Conservation (phyloP, 768 basidiomycete species). For the Mycena belliarum region DNA sequence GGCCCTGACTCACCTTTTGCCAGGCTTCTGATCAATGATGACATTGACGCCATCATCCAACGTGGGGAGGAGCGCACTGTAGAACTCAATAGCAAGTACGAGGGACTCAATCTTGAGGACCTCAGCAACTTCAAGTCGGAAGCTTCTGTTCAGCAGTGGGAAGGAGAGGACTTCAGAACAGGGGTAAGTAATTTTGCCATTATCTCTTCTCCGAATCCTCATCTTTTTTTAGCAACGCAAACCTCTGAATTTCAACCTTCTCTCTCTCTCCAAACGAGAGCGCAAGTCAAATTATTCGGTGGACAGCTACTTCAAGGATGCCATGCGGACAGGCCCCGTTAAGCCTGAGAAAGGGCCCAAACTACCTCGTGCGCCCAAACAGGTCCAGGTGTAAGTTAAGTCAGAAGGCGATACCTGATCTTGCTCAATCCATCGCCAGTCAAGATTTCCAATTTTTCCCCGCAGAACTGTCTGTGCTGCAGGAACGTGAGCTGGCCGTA, state of each 20-base stretch:
- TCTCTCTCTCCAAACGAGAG: slow-evolving; percentile 90
- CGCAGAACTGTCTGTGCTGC: slow-evolving; percentile 71
- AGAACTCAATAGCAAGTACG: slow-evolving; percentile 90
- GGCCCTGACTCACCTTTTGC: neutral
- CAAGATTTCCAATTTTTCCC: slow-evolving; percentile 99
- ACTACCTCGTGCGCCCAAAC: slow-evolving; percentile 84
- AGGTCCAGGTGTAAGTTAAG: slow-evolving; percentile 70
- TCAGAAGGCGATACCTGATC: neutral
- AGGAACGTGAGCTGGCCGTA: slow-evolving; percentile 84
- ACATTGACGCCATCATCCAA: slow-evolving; percentile 92
- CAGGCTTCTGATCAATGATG: slow-evolving; percentile 78
- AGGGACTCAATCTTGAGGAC: slow-evolving; percentile 90
- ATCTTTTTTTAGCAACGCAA: slow-evolving; percentile 53
- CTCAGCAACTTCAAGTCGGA: slow-evolving; percentile 97
- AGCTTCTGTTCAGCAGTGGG: slow-evolving; percentile 89
- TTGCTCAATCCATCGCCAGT: slow-evolving; percentile 36
- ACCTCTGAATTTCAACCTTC: slow-evolving; percentile 69
- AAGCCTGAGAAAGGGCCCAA: slow-evolving; percentile 83
- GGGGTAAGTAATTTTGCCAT: slow-evolving; percentile 50
- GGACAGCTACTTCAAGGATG: slow-evolving; percentile 94
- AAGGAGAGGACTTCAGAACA: slow-evolving; percentile 87
- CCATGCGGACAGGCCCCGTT: slow-evolving; percentile 75
- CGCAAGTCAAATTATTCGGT: slow-evolving; percentile 94
- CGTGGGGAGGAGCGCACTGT: slow-evolving; percentile 89
- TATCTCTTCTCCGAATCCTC: neutral